phyloP scores from a whole-genome alignment of 1,139 yeast genomes.

The Yarrowia galli region DNA sequence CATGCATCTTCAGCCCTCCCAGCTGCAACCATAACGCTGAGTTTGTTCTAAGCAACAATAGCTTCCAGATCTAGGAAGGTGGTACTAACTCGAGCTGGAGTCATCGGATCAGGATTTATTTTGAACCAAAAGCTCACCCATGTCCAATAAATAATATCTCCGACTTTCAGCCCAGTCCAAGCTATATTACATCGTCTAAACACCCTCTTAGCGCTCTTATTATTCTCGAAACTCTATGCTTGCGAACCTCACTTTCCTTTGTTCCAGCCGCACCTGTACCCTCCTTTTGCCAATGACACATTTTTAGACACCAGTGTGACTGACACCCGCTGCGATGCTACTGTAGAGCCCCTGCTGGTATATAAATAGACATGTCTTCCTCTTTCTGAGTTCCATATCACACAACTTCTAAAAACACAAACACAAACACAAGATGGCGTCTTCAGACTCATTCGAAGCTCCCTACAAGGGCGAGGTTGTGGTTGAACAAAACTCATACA shows the following conservation, averaged over 20 bases:
- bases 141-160: background rate
- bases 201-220: background rate
- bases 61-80: background rate
- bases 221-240: background rate
- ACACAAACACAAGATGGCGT: slow-evolving; percentile 1
- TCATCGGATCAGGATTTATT: background rate
- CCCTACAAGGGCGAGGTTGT: slow-evolving; percentile 23
- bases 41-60: background rate
- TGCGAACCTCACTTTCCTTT: background rate
- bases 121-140: background rate
- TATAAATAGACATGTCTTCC: background rate
- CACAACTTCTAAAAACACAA: no score
- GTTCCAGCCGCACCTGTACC: slow-evolving; percentile 1
- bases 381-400: no score
- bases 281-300: slow-evolving; percentile 14
- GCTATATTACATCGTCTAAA: background rate
- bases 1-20: background rate
- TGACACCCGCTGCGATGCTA: no score
- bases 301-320: background rate
- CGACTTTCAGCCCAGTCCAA: background rate
- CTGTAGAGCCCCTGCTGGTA: background rate
- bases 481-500: slow-evolving; percentile 10
- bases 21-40: slow-evolving; percentile 15
- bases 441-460: slow-evolving; percentile 31
- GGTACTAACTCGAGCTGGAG: background rate